These are phyloP conservation scores for Heritiera littoralis DNA, from an alignment of 345 rosid species.

Conservation along the genomic window DNA sequence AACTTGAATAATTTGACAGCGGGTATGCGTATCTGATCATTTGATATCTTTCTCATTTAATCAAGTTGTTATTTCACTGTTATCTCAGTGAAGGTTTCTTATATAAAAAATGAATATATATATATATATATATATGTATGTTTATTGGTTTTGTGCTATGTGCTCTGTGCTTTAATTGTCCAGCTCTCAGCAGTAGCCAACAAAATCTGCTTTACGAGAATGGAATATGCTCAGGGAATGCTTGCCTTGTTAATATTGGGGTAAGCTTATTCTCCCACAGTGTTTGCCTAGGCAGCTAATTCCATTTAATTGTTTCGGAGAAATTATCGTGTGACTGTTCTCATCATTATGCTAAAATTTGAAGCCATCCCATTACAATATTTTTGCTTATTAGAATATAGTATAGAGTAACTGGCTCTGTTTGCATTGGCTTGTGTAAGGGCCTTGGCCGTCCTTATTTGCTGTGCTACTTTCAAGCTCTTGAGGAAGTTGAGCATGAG, in stretches of 20 bases:
- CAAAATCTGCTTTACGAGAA: constrained; percentile 26
- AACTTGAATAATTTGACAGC: constrained; percentile 34
- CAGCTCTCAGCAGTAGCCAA: constrained; percentile 38
- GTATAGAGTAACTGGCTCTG: neutral
- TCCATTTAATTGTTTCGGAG: constrained; percentile 9
- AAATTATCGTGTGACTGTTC: neutral
- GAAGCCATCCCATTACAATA: neutral
- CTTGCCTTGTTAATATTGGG: constrained; percentile 29
- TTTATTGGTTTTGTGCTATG: constrained; percentile 19
- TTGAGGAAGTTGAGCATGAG: neutral
- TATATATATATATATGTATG: neutral
- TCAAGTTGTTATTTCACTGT: constrained; percentile 17
- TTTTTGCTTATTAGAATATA: constrained; percentile 1
- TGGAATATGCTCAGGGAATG: constrained; percentile 21
- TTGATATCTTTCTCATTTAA: constrained; percentile 19
- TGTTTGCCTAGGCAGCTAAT: constrained; percentile 1
- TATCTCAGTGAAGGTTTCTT: constrained; percentile 14
- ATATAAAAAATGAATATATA: neutral
- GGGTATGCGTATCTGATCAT: constrained; percentile 34
- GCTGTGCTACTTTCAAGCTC: neutral
- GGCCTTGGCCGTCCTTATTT: neutral
- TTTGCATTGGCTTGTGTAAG: neutral
- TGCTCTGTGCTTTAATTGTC: constrained; percentile 21
- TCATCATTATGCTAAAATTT: neutral
- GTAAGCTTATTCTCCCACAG: constrained; percentile 33